Evolutionary conservation across 2,329 filamentous ascomycete genomes (phyloP), one percentile per base, ranked within the genome.

Genomic region (Cladobotryum protrusum): DNA sequence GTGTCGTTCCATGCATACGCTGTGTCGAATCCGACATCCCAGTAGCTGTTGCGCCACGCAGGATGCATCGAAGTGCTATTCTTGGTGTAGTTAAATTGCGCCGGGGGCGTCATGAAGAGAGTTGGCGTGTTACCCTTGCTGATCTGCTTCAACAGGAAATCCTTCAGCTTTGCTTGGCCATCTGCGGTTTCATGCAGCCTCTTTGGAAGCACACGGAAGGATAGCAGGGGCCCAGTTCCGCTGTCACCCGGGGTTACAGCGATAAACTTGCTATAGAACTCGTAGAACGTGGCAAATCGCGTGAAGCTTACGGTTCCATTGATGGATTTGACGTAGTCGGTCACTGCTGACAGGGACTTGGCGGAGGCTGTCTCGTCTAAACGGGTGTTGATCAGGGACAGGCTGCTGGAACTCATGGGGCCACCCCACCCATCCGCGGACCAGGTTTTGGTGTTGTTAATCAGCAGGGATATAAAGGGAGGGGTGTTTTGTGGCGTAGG

Each of bases 361-460:
- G 15, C 17, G 15, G 46, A 41, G 5, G 32, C 15, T 3, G 32
- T 24, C 9, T 29, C 20, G 35, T 29, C 43, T 7, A 43, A 40
- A n/a, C 44, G 29, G 17, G 50, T 45, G 19, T 44, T 52, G 35
- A 52, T 19, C n/a, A 48, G 47, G 2, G 45, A 29, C 11, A 52
- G 15, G 11, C 32, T 29, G 20, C 40, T 52, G 14, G 44, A 45
- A 19, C 43, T 43, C n/a, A 52, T 49, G 36, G 47, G 50, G n/a
- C 50, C 50, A 36, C 50, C 50, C 50, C 50, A 52, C 6, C 50
- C 50, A 14, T 48, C 45, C 24, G 39, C 15, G 5, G 39, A 41
- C 39, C 15, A 41, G 39, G 39, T 19, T 13, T 13, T 15, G n/a
- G 39, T 41, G 12, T 19, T 20, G 39, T 41, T 41, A 15, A 41